Evolutionary conservation across 1,139 yeast species (phyloP).

Genomic region (Meyerozyma guilliermondii): DNA sequence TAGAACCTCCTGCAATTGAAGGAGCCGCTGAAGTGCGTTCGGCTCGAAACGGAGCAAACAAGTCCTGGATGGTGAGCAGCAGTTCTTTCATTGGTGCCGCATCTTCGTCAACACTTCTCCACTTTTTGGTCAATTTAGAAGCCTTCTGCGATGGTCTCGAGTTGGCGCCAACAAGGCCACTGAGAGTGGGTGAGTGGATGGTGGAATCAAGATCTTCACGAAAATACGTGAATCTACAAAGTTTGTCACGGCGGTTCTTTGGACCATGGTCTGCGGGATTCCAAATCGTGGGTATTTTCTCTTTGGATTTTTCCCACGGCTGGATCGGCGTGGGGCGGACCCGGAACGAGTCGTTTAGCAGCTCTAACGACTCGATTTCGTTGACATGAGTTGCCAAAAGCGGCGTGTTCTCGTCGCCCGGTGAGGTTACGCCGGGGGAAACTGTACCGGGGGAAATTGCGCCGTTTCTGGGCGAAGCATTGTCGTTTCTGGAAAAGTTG

Average conservation of each 20-base stretch:
- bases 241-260: slow-evolving; percentile 23
- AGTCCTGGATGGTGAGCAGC: slow-evolving; percentile 17
- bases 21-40: slow-evolving; percentile 10
- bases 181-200: slow-evolving; percentile 81
- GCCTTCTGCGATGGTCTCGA: slow-evolving; percentile 5
- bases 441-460: no score
- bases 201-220: slow-evolving; percentile 87
- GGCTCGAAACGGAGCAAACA: slow-evolving; percentile 28
- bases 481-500: no score
- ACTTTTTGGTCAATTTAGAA: slow-evolving; percentile 11
- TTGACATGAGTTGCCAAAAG: slow-evolving; percentile 44
- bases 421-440: not conserved
- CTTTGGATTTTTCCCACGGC: slow-evolving; percentile 62
- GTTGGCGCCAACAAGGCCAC: slow-evolving; percentile 56
- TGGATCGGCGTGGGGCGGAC: slow-evolving; percentile 70
- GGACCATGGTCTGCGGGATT: slow-evolving; percentile 8
- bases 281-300: slow-evolving; percentile 27
- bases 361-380: slow-evolving; percentile 53
- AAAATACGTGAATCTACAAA: slow-evolving; percentile 79
- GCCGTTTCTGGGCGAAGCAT: no score
- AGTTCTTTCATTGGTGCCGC: slow-evolving; percentile 3
- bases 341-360: slow-evolving; percentile 42
- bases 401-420: slow-evolving; percentile 15
- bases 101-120: slow-evolving; percentile 11
- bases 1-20: slow-evolving; percentile 9